A percentile compares a stretch with the other conserved stretches of the same genome.
phyloP scores from a whole-genome alignment of 441 rosid species.

The Erysimum pusillum region DNA sequence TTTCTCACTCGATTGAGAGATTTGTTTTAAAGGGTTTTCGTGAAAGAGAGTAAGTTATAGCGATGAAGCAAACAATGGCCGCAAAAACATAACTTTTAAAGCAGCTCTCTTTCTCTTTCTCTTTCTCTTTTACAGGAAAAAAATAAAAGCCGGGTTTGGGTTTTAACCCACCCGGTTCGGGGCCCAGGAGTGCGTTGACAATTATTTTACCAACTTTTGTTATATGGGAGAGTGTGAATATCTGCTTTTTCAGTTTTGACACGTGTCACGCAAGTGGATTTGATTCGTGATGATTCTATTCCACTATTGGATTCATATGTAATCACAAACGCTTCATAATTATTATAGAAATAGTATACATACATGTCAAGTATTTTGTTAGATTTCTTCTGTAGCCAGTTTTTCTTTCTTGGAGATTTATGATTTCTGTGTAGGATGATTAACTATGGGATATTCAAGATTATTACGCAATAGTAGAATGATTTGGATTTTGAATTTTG shows the following conservation, averaged over 20 bases:
- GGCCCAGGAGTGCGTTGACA: slow-evolving; percentile 43
- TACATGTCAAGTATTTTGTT: neutral
- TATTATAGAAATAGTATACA: neutral
- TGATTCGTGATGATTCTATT: slow-evolving; percentile 17
- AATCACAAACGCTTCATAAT: slow-evolving; percentile 9
- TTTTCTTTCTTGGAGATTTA: neutral
- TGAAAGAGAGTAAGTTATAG: slow-evolving; percentile 24
- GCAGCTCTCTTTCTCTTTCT: slow-evolving; percentile 19
- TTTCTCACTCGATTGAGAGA: slow-evolving; percentile 40
- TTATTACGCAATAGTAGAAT: neutral
- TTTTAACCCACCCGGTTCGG: slow-evolving; percentile 34
- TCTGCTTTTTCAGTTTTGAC: slow-evolving; percentile 9
- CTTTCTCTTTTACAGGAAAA: neutral
- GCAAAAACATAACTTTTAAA: slow-evolving; percentile 6
- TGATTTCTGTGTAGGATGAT: neutral
- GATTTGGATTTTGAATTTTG: slow-evolving; percentile 11
- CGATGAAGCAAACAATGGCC: slow-evolving; percentile 45
- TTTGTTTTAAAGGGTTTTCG: slow-evolving; percentile 28
- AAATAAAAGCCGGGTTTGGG: slow-evolving; percentile 26
- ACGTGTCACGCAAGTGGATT: slow-evolving; percentile 39
- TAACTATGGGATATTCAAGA: neutral
- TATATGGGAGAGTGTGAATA: neutral
- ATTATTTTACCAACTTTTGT: neutral
- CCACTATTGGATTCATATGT: slow-evolving; percentile 14
- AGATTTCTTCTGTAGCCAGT: neutral